Evolutionary conservation across 2,329 filamentous ascomycete species (phyloP), one percentile per base, ranked within the genome.

Genomic region (Gaeumannomyces sp.): DNA sequence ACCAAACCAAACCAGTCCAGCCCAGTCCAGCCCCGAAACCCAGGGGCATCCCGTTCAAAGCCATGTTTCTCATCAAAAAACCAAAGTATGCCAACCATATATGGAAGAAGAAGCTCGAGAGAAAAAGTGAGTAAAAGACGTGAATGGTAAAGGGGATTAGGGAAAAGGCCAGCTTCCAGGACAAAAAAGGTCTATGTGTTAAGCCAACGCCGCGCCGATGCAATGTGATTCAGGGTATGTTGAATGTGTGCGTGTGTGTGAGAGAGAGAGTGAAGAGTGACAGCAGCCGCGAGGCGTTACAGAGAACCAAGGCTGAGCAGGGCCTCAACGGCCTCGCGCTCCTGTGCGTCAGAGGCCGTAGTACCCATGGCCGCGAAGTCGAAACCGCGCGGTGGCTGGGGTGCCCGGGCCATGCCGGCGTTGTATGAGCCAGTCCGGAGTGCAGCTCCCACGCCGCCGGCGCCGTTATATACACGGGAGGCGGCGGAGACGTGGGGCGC

Each of bases 251-350:
- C 79, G 78, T 85, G 27, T 60, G 27, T 60, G 69, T 80, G 78
- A 8, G 11, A 38, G 11, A 38, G 13, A 38, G 14, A 53, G 45
- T n/a, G 45, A n/a, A 53, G 45, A 10, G 19, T 10, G 6, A 8
- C 8, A n/a, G 22, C 10, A 10, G 4, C 19, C 3, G 19, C 6
- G 10, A 53, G 45, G 45, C 22, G 6, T 85, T 88, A 89, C 85
- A 89, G 81, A 85, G 90, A 93, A 78, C 91, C 89, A 76, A 95
- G 89, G 76, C 88, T 86, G 72, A 95, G 81, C 73, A 94, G 85
- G 69, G 91, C 91, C 76, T 92, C 91, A 69, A 93, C 85, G 64
- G 91, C 91, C 76, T 92, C 91, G 71, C 89, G 88, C 80, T 94
- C 91, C 76, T 92, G 89, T 67, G 87, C 84, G 74, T 89, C 86